A percentile compares a stretch with the other conserved stretches of the same genome.
Conservation (phyloP, 495 filamentous ascomycete species). For the Trichoderma orchidacearum region DNA sequence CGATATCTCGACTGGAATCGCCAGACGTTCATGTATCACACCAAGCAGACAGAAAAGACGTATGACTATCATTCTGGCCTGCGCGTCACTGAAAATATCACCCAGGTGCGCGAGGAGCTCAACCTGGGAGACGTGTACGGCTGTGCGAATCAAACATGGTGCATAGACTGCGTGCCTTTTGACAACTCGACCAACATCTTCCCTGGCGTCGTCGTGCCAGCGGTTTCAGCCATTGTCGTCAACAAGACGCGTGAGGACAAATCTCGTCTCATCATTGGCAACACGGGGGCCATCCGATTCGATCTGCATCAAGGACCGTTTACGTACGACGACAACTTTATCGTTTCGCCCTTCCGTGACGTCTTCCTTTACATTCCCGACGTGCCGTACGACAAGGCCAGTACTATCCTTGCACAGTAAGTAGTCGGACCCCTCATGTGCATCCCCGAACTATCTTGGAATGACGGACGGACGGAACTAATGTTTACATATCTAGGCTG, state of each 20-base stretch:
- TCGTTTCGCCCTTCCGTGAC: slow-evolving; percentile 67
- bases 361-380: slow-evolving; percentile 54
- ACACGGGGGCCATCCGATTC: slow-evolving; percentile 71
- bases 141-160: slow-evolving; percentile 57
- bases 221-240: slow-evolving; percentile 40
- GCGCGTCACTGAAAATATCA: slow-evolving; percentile 51
- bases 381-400: slow-evolving; percentile 52
- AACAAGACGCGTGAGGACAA: slow-evolving; percentile 30
- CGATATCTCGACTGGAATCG: slow-evolving; percentile 82
- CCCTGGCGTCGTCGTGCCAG: slow-evolving; percentile 41
- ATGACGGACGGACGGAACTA: not conserved
- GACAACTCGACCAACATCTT: slow-evolving; percentile 49
- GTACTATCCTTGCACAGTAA: slow-evolving; percentile 26
- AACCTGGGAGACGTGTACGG: slow-evolving; percentile 52
- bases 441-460: too few relatives aligned
- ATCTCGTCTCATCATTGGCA: slow-evolving; percentile 52
- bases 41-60: slow-evolving; percentile 35
- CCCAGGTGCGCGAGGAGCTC: slow-evolving; percentile 44
- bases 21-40: slow-evolving; percentile 62
- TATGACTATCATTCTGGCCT: slow-evolving; percentile 59
- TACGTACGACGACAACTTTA: slow-evolving; percentile 64
- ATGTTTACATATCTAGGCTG: slow-evolving; percentile 10
- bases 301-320: slow-evolving; percentile 75
- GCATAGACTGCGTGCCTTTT: slow-evolving; percentile 53
- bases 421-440: too few relatives aligned